Evolutionary conservation across 139 green algal genomes (phyloP), one percentile per base, ranked within the genome.

Genomic region (Raphidocelis subcapitata): DNA sequence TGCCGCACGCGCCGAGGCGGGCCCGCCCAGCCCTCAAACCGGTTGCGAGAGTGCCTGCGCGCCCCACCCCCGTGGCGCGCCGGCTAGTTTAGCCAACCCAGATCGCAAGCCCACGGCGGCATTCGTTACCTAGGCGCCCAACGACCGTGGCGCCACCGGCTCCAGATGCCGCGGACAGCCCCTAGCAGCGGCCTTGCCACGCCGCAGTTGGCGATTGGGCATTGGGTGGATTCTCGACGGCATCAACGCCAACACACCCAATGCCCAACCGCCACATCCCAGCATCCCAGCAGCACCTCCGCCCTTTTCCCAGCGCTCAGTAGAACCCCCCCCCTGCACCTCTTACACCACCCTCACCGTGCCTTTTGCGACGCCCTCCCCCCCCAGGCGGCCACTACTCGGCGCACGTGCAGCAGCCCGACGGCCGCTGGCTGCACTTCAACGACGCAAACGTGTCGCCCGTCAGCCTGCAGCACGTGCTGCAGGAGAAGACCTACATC

Each of bases 381-480:
- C 41, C 41, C 12, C 46, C 83, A 86, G 84, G 79, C 37, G 84
- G 91, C n/a, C 90, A 96, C 70, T 95, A 95, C 86, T 95, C 89
- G 0, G 80, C 90, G 1, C 86, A 96, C 56, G 90, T 91, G 57
- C 78, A 78, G 32, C 91, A 96, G 82, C 72, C 73, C 1, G 79
- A 86, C 56, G 83, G 79, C 54, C 59, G 66, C 20, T 96, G 90
- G 88, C 75, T 93, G 69, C 82, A 82, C 29, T 94, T 95, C 72
- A 91, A 96, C 61, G 90, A 96, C 60, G 81, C 76, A 1, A 57
- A 76, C n/a, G 86, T 95, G 26, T 75, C 75, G 21, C n/a, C 73
- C 1, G 84, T 94, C 2, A 51, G 55, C 0, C 28, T 75, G 51
- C 44, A 77, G 21, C 20, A 73, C 15, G 86, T 95, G 71, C 69